Conservation (phyloP, 345 rosid genomes). For the Corchorus olitorius region DNA sequence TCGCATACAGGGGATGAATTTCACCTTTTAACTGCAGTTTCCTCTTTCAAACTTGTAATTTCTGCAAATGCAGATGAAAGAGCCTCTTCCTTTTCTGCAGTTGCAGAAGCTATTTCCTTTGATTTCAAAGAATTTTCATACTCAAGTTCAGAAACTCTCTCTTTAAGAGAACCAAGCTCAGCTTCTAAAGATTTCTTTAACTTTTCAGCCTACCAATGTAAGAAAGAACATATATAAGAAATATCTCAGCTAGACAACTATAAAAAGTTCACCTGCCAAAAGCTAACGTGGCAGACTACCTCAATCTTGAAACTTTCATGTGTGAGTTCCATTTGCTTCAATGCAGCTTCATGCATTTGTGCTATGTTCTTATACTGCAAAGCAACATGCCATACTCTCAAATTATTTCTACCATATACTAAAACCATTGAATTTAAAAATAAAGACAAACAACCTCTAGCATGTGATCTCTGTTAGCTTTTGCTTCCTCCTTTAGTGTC, state of each 20-base stretch:
- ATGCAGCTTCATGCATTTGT: constrained; percentile 81
- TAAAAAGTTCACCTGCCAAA: background rate
- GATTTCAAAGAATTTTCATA: constrained; percentile 67
- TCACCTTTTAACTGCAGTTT: constrained; percentile 62
- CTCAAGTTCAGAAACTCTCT: constrained; percentile 74
- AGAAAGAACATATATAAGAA: background rate
- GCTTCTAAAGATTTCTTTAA: constrained; percentile 68
- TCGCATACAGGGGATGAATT: constrained; percentile 19
- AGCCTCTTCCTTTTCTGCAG: constrained; percentile 71
- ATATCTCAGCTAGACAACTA: background rate
- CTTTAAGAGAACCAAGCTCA: constrained; percentile 67
- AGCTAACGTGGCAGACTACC: constrained; percentile 43
- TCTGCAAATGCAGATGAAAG: constrained; percentile 67
- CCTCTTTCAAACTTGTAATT: constrained; percentile 70
- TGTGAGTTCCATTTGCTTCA: constrained; percentile 91
- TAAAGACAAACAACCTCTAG: constrained; percentile 60
- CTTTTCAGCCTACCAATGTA: constrained; percentile 61
- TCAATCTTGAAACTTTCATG: constrained; percentile 79
- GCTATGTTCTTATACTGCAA: constrained; percentile 94
- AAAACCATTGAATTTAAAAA: constrained; percentile 10
- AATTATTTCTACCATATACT: constrained; percentile 1
- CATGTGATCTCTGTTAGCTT: constrained; percentile 88
- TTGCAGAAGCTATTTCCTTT: constrained; percentile 61
- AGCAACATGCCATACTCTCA: constrained; percentile 24
- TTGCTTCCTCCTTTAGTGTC: constrained; percentile 75